Evolutionary conservation across 1,284 basidiomycete species (phyloP), one percentile per base, ranked within the genome.

Genomic region (Coriolopsis trogii): DNA sequence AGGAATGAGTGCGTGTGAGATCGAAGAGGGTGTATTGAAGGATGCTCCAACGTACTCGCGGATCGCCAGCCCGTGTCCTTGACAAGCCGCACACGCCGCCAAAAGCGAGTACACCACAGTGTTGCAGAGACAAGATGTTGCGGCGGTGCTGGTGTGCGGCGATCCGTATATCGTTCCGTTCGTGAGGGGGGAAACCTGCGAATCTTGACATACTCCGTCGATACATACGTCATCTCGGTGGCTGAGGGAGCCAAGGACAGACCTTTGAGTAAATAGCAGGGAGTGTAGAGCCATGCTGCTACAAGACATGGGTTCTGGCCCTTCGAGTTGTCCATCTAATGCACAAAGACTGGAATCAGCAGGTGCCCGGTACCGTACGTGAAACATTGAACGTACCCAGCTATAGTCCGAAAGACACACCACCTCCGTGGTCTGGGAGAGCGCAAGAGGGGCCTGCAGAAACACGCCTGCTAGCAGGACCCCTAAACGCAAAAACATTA

Each of bases 81-180:
- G 49, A 18, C 49, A 51, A 4, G 24, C 25, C 2, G 36, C 49
- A 15, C 49, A 51, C 6, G 41, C 41, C 6, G 41, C 28, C 7
- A 12, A 15, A 4, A 31, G 3, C 30, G 41, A 43, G 31, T 43
- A 43, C 21, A n/a, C 5, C 3, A 43, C 41, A 4, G 41, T 43
- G 12, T 43, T 43, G 26, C 41, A 43, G 4, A 31, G 20, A 18
- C 41, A 43, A n/a, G 12, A 12, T 18, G 18, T n/a, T 15, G n/a
- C 12, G 10, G 10, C 18, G n/a, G n/a, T n/a, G n/a, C n/a, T n/a
- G n/a, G n/a, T n/a, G n/a, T n/a, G n/a, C n/a, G n/a, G n/a, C n/a
- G n/a, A n/a, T n/a, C n/a, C n/a, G n/a, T n/a, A n/a, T n/a, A n/a
- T n/a, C n/a, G n/a, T n/a, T n/a, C n/a, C n/a, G n/a, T n/a, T n/a